Conservation (phyloP, 1,284 basidiomycete genomes). For the Malassezia restricta region DNA sequence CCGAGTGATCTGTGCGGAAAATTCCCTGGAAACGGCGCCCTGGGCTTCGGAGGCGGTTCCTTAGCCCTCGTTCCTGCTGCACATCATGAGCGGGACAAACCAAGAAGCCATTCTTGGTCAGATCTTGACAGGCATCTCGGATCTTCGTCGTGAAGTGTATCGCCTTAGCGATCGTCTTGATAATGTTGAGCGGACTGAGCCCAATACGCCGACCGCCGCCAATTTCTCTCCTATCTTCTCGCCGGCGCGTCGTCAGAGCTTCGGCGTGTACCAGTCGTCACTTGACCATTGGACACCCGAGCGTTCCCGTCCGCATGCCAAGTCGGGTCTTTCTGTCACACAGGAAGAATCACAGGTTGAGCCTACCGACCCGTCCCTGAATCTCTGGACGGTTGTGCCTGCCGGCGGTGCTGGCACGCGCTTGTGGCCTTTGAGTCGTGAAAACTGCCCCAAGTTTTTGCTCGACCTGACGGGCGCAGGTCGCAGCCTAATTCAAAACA, state of each 20-base stretch:
- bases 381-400: slow-evolving; percentile 42
- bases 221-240: slow-evolving; percentile 18
- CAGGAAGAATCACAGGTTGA: slow-evolving; percentile 22
- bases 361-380: slow-evolving; percentile 34
- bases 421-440: slow-evolving; percentile 41
- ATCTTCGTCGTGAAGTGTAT: slow-evolving; percentile 34
- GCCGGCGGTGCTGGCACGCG: slow-evolving; percentile 43
- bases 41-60: no score
- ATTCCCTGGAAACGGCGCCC: background rate
- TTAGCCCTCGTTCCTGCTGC: background rate
- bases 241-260: slow-evolving; percentile 20
- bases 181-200: slow-evolving; percentile 2
- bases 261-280: slow-evolving; percentile 20
- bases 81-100: background rate
- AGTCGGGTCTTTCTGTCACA: slow-evolving; percentile 16
- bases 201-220: slow-evolving; percentile 5
- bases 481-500: slow-evolving; percentile 35
- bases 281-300: slow-evolving; percentile 8
- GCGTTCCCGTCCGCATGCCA: slow-evolving; percentile 12
- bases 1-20: slow-evolving; percentile 3
- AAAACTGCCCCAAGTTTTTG: slow-evolving; percentile 41
- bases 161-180: slow-evolving; percentile 14
- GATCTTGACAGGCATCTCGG: slow-evolving; percentile 31
- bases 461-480: slow-evolving; percentile 40
- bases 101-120: slow-evolving; percentile 21